These are phyloP conservation scores for Diaporthe humulicola DNA, from an alignment of 2,329 filamentous ascomycete genomes.

Conservation along the genomic window DNA sequence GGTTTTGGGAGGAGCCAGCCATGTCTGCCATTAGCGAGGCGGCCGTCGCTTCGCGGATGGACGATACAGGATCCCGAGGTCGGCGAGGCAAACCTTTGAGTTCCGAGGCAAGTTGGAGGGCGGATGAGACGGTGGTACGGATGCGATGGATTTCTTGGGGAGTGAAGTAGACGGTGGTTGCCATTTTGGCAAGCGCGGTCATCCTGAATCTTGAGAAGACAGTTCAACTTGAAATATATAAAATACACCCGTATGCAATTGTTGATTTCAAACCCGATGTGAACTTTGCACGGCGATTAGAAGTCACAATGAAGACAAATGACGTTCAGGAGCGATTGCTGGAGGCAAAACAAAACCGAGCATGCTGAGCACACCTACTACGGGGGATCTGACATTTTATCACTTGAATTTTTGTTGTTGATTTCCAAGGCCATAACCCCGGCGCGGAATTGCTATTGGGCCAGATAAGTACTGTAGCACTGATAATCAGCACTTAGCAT, in stretches of 20 bases:
- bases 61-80: not conserved
- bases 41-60: not conserved
- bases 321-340: not conserved
- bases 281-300: not conserved
- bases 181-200: not conserved
- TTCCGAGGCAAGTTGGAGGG: not conserved
- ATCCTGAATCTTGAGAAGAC: not conserved
- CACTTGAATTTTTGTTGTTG: not conserved
- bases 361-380: not conserved
- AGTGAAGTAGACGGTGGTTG: not conserved
- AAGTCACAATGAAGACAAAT: not conserved
- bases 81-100: not conserved
- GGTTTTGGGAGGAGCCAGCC: not conserved
- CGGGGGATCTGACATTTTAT: not conserved
- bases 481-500: not conserved
- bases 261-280: too few relatives aligned
- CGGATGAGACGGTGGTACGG: not conserved
- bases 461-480: not conserved
- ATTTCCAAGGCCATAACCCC: not conserved
- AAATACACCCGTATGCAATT: not conserved
- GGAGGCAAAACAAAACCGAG: not conserved
- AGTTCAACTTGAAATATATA: not conserved
- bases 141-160: not conserved
- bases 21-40: conserved; percentile 2
- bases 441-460: not conserved